Evolutionary conservation across 1,139 yeast genomes (phyloP).

Genomic region (Suhomyces terraborum): DNA sequence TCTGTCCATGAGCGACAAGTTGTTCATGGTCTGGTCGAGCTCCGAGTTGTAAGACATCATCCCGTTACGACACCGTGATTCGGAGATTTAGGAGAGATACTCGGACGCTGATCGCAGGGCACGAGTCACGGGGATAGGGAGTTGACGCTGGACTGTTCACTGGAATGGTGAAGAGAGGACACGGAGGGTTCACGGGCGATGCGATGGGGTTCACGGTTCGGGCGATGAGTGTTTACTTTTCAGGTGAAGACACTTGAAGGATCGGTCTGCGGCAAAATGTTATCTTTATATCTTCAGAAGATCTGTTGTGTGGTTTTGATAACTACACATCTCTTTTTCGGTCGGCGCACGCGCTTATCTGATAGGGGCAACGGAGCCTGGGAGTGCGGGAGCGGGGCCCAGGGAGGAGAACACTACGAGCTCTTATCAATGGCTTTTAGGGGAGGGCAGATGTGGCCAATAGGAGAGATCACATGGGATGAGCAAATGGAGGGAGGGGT

Average conservation of each 20-base stretch:
- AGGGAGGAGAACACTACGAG: background rate
- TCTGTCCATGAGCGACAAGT: slow-evolving; percentile 9
- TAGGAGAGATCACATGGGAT: background rate
- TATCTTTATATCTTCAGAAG: background rate
- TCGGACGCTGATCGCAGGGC: too few species aligned
- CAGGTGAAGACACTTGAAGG: background rate
- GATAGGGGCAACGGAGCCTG: slow-evolving; percentile 1
- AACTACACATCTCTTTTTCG: slow-evolving; percentile 9
- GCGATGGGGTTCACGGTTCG: too few species aligned
- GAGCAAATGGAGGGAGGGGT: background rate
- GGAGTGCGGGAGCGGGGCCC: background rate
- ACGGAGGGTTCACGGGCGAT: too few species aligned
- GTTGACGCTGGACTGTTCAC: too few species aligned
- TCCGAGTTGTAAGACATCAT: slow-evolving; percentile 14
- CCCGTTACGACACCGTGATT: background rate
- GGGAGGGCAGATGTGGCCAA: background rate
- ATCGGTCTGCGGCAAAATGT: background rate
- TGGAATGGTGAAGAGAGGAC: too few species aligned
- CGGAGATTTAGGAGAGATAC: background rate
- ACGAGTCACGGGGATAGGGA: background rate
- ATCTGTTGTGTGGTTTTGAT: slow-evolving; percentile 1
- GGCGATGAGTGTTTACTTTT: too few species aligned
- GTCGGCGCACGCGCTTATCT: slow-evolving; percentile 12
- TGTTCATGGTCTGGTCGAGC: slow-evolving; percentile 13
- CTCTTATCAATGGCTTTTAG: background rate